Percentiles rank a stretch among this genome's conserved stretches.
These are phyloP conservation scores for Penicillium waksmanii DNA, from an alignment of 495 filamentous ascomycete genomes.

Conservation along the genomic window DNA sequence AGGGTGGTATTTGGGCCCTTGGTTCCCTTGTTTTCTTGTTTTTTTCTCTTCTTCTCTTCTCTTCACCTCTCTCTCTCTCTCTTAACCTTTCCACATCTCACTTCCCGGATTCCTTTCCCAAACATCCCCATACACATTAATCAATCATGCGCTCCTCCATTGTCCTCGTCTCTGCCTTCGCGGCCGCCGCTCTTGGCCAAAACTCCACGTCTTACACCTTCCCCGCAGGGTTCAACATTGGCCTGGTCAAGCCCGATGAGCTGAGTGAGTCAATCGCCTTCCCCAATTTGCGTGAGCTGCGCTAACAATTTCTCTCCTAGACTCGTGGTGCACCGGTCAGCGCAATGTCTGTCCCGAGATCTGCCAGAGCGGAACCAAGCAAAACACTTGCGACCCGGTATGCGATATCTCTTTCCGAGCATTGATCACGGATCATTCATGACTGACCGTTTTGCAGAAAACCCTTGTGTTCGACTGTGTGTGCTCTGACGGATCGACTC, in stretches of 20 bases:
- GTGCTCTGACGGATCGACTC: constrained; percentile 54
- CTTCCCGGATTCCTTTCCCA: constrained; percentile 23
- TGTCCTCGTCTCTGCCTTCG: constrained; percentile 41
- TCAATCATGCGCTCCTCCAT: constrained; percentile 39
- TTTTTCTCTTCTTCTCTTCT: constrained; percentile 13
- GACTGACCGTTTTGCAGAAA: constrained; percentile 33
- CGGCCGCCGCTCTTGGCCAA: constrained; percentile 29
- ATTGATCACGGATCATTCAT: constrained; percentile 4
- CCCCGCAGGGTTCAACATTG: constrained; percentile 45
- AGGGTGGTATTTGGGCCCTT: constrained; percentile 2
- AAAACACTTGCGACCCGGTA: constrained; percentile 51
- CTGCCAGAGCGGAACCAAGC: constrained; percentile 43
- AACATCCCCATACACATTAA: constrained; percentile 12
- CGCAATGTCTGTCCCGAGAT: constrained; percentile 51
- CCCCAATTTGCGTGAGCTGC: background rate
- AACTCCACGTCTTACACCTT: constrained; percentile 40
- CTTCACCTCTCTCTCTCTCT: constrained; percentile 5
- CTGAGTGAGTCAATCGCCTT: constrained; percentile 28
- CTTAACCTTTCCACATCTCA: constrained; percentile 24
- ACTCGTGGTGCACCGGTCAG: constrained; percentile 50
- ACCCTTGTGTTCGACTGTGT: constrained; percentile 57
- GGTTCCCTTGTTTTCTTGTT: constrained; percentile 4
- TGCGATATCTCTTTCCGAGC: constrained; percentile 22
- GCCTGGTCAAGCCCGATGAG: constrained; percentile 28
- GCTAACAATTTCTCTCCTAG: constrained; percentile 29